Conservation (phyloP, 2,329 filamentous ascomycete species). For the Penicillium polonicum region DNA sequence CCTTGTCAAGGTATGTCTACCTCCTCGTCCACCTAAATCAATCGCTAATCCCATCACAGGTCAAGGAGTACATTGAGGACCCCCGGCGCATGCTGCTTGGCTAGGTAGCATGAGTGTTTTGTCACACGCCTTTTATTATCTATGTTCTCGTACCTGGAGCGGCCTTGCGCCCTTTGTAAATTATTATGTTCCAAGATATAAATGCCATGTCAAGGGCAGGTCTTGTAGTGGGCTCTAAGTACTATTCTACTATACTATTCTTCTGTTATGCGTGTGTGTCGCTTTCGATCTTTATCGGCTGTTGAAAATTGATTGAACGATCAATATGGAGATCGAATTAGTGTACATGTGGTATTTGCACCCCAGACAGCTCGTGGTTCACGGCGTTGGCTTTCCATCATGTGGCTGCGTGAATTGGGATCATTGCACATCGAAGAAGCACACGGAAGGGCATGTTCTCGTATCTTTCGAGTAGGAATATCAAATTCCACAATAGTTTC, state of each 20-base stretch:
- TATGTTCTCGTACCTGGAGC: conserved; percentile 17
- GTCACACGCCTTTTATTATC: conserved; percentile 9
- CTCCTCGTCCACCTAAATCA: neutral
- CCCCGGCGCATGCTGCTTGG: conserved; percentile 82
- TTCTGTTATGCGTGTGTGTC: neutral
- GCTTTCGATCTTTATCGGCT: neutral
- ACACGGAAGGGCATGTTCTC: neutral
- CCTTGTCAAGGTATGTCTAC: conserved; percentile 69
- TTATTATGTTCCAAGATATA: conserved; percentile 28
- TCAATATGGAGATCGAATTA: neutral
- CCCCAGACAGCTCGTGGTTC: neutral
- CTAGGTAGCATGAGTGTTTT: conserved; percentile 22
- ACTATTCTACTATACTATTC: neutral
- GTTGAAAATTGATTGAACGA: neutral
- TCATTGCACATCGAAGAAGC: neutral
- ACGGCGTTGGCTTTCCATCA: neutral
- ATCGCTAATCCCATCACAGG: conserved; percentile 31
- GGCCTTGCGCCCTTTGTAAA: conserved; percentile 29
- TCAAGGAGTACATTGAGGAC: conserved; percentile 98
- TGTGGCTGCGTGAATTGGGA: neutral
- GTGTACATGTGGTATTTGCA: neutral
- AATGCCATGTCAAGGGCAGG: conserved; percentile 14
- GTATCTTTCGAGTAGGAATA: neutral
- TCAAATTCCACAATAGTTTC: neutral
- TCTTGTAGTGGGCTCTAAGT: conserved; percentile 7